Base-by-base conservation (phyloP, 140 eudicot genomes). In the Oenanthe javanica region DNA sequence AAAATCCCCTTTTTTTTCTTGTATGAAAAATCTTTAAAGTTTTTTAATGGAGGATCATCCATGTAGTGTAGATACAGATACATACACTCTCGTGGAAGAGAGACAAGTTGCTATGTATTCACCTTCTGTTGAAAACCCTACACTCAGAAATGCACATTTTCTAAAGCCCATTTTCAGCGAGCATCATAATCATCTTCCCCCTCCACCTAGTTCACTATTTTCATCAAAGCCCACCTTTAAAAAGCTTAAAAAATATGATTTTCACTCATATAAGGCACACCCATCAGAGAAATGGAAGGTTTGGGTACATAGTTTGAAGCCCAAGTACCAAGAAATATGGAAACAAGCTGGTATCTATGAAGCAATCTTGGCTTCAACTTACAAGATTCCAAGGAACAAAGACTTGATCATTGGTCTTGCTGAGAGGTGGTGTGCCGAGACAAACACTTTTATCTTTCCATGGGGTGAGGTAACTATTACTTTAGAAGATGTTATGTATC, bases 381-480 rank as follows among this genome's bases (percentile, higher is more conserved):
- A 67, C 73, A 25, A 27, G 0, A 67, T 27, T 27, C 45, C 45
- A 3, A 67, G 5, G 12, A 1, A 67, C 45, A 67, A 25, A 13
- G n/a, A 36, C 9, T 70, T 70, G 75, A 70, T 70, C 47, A 12
- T 70, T 6, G 75, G 48, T 36, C 75, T 70, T 70, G 75, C 49
- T 31, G 75, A 70, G 47, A 70, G 47, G 48, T 70, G 75, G 75
- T 70, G 49, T 70, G 46, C 9, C 15, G 75, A 70, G 46, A 36
- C 75, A 14, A 38, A 70, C 49, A 70, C 59, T 8, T 74, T 74
- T 38, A 4, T 74, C 6, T 74, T 74, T 11, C 77, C 59, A 4
- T 71, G 76, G 76, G 76, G 51, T 71, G 75, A 71, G 50, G 76
- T 42, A 42, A 42, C 27, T 15, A 42, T 71, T 15, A 71, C 76